Percentiles rank a stretch among this genome's conserved stretches.
These are phyloP conservation scores for Apiospora phragmitis DNA, from an alignment of 2,329 filamentous ascomycete species.

Conservation along the genomic window DNA sequence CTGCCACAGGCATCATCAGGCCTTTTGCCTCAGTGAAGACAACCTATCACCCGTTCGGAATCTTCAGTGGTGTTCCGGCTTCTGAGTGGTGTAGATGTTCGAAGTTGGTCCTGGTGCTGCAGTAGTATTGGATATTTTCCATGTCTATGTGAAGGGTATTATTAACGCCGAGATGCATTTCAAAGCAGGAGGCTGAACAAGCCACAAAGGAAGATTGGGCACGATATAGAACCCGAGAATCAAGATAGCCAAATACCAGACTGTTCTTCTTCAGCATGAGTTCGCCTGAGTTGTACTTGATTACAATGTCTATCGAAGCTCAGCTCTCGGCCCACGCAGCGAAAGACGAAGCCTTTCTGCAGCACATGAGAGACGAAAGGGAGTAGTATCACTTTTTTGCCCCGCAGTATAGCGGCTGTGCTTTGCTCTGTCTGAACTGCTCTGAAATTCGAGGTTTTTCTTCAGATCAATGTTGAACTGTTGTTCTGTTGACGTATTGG, in stretches of 20 bases:
- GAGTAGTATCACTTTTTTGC: too few relatives aligned
- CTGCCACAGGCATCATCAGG: background rate
- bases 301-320: background rate
- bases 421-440: too few relatives aligned
- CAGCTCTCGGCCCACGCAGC: background rate
- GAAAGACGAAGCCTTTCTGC: background rate
- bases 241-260: too few relatives aligned
- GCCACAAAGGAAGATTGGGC: background rate
- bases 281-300: too few relatives aligned
- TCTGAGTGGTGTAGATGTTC: background rate
- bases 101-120: background rate
- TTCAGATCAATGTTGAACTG: background rate
- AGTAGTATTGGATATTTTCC: background rate
- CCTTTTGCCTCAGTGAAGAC: background rate
- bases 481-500: background rate
- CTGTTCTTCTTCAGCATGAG: background rate
- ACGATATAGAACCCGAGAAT: background rate
- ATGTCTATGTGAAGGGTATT: background rate
- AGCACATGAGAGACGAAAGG: background rate
- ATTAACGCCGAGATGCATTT: background rate
- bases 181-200: background rate
- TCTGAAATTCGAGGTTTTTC: background rate
- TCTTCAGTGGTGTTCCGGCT: background rate
- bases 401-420: too few relatives aligned
- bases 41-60: background rate